These are phyloP conservation scores for Ettlia oleoabundans DNA, from an alignment of 139 green algal species.

Conservation along the genomic window DNA sequence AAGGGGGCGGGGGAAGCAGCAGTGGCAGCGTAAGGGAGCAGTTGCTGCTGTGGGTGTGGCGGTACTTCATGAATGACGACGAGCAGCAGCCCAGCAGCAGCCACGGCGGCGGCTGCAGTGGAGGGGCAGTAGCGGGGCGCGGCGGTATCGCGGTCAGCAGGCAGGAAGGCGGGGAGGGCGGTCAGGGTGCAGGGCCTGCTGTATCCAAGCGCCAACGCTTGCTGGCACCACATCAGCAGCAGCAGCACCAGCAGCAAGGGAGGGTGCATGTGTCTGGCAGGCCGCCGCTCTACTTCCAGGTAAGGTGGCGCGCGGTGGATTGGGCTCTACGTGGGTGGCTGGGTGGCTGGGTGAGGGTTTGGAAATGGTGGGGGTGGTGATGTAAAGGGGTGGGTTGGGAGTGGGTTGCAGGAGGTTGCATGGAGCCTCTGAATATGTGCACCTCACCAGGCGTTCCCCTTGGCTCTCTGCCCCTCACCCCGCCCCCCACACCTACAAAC, in stretches of 20 bases:
- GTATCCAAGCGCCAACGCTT: too few species aligned
- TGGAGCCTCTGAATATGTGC: too few species aligned
- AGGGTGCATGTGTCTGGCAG: neutral
- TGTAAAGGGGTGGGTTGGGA: neutral
- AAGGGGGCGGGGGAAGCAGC: neutral
- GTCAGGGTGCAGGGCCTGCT: too few species aligned
- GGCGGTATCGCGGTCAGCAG: too few species aligned
- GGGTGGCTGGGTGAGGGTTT: too few species aligned
- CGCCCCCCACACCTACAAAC: neutral
- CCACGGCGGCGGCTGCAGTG: neutral
- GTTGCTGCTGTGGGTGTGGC: constrained; percentile 28
- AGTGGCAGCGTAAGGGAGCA: neutral
- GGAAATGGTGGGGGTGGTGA: too few species aligned
- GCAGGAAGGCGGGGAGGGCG: too few species aligned
- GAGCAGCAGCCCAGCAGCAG: neutral
- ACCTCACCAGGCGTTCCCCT: too few species aligned
- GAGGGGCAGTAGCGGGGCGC: too few species aligned
- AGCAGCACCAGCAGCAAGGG: constrained; percentile 20
- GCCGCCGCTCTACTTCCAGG: constrained; percentile 34
- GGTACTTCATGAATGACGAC: constrained; percentile 19
- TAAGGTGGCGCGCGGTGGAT: neutral
- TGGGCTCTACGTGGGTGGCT: too few species aligned
- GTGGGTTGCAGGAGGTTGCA: too few species aligned
- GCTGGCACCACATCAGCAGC: neutral
- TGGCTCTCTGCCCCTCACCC: too few species aligned